Percentiles rank a stretch among this genome's conserved stretches.
Evolutionary conservation across 1,284 basidiomycete species (phyloP).

Genomic region (Puccinia triticina): DNA sequence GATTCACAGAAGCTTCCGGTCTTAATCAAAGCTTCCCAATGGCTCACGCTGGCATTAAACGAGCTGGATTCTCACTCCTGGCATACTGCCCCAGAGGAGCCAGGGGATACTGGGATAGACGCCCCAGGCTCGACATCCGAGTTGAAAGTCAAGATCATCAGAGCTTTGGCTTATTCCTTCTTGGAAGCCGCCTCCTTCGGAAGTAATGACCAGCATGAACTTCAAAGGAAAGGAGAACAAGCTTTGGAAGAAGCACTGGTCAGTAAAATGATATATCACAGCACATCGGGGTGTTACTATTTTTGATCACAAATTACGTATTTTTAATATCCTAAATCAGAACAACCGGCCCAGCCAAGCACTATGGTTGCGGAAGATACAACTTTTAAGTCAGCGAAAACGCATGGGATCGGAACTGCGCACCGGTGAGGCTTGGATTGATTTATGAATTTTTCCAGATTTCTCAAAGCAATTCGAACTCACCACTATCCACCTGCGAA

Average conservation of each 20-base stretch:
- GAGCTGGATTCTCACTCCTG: conserved; percentile 33
- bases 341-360: conserved; percentile 33
- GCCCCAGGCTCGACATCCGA: conserved; percentile 5
- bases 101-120: neutral
- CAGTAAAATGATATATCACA: neutral
- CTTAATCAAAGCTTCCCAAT: conserved; percentile 41
- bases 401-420: conserved; percentile 32
- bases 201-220: conserved; percentile 5
- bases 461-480: neutral
- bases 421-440: conserved; percentile 18
- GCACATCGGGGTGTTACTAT: neutral
- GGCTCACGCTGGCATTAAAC: conserved; percentile 41
- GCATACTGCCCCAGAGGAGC: neutral
- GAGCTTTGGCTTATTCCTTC: conserved; percentile 33
- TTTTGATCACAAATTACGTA: neutral
- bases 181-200: conserved; percentile 41
- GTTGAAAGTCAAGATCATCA: conserved; percentile 48
- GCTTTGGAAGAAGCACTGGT: conserved; percentile 51
- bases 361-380: conserved; percentile 47
- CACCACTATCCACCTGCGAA: neutral
- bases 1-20: conserved; percentile 1
- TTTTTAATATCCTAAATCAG: conserved; percentile 5
- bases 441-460: neutral
- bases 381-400: conserved; percentile 25
- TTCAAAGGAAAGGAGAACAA: conserved; percentile 47